These are phyloP conservation scores for Epithele typhae DNA, from an alignment of 768 basidiomycete genomes.

Conservation along the genomic window DNA sequence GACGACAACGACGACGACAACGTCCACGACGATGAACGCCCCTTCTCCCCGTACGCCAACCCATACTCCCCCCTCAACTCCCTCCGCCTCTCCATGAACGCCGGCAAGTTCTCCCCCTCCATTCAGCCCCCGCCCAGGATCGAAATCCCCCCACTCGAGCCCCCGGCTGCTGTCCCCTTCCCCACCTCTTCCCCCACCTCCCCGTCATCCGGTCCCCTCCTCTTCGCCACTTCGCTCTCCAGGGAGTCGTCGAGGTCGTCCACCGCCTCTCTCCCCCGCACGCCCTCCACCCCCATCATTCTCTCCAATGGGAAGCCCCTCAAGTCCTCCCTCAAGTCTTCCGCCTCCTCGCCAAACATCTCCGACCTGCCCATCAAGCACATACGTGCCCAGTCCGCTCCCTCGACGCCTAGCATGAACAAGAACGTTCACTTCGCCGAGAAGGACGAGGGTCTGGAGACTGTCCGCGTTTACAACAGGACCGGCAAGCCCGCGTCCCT, in stretches of 20 bases:
- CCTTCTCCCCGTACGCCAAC: constrained; percentile 15
- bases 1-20: constrained; percentile 33
- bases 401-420: constrained; percentile 52
- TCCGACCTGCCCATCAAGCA: constrained; percentile 35
- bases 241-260: constrained; percentile 6
- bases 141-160: constrained; percentile 17
- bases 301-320: constrained; percentile 81
- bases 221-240: constrained; percentile 19
- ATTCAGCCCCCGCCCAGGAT: constrained; percentile 18
- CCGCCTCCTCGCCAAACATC: constrained; percentile 46
- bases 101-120: constrained; percentile 20
- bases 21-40: constrained; percentile 21
- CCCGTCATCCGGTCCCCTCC: constrained; percentile 15
- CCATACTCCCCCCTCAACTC: constrained; percentile 21
- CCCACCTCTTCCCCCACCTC: constrained; percentile 34
- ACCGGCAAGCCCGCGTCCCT: constrained; percentile 68
- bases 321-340: constrained; percentile 77
- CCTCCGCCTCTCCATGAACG: constrained; percentile 22
- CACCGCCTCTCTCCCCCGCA: constrained; percentile 26
- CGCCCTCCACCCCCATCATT: constrained; percentile 38
- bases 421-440: constrained; percentile 88
- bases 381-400: constrained; percentile 48
- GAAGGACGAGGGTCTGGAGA: constrained; percentile 54
- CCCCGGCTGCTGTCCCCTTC: constrained; percentile 34
- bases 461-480: constrained; percentile 57